Conservation (phyloP, 495 filamentous ascomycete species). For the Xylaria curta region DNA sequence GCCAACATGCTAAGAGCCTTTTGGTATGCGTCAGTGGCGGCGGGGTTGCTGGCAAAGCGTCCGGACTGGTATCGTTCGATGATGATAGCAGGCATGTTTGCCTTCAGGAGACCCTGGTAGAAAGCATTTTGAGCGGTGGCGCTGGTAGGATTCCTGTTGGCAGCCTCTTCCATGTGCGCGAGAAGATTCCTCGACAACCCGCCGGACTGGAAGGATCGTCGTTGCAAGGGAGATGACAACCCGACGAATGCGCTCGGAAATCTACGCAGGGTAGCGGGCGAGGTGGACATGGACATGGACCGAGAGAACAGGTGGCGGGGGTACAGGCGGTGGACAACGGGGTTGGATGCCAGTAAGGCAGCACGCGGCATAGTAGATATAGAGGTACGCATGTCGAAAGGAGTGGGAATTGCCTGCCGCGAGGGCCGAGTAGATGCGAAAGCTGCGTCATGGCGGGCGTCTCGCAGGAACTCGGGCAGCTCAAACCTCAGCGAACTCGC, state of each 20-base stretch:
- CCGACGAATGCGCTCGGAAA: conserved; percentile 31
- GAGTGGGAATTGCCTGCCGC: conserved; percentile 32
- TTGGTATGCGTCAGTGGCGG: conserved; percentile 74
- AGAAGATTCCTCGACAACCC: conserved; percentile 55
- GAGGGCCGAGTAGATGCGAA: conserved; percentile 22
- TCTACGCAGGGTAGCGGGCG: conserved; percentile 28
- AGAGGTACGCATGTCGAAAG: conserved; percentile 42
- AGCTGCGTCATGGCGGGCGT: conserved; percentile 34
- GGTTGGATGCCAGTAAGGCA: conserved; percentile 37
- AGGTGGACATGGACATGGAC: conserved; percentile 40
- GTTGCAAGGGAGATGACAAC: conserved; percentile 32
- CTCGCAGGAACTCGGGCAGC: conserved; percentile 51
- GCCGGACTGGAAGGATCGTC: conserved; percentile 48
- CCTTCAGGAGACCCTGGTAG: conserved; percentile 87
- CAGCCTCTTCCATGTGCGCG: conserved; percentile 74
- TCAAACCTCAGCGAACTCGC: conserved; percentile 30
- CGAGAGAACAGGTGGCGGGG: conserved; percentile 30
- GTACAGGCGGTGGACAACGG: conserved; percentile 32
- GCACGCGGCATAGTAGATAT: conserved; percentile 39
- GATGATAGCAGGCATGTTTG: conserved; percentile 90
- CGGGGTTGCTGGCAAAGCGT: conserved; percentile 77
- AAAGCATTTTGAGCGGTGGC: conserved; percentile 88
- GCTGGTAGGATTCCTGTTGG: conserved; percentile 88
- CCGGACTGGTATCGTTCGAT: conserved; percentile 87
- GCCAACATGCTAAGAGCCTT: conserved; percentile 72